Base-by-base conservation (phyloP, 345 rosid species). In the Turnera subulata region DNA sequence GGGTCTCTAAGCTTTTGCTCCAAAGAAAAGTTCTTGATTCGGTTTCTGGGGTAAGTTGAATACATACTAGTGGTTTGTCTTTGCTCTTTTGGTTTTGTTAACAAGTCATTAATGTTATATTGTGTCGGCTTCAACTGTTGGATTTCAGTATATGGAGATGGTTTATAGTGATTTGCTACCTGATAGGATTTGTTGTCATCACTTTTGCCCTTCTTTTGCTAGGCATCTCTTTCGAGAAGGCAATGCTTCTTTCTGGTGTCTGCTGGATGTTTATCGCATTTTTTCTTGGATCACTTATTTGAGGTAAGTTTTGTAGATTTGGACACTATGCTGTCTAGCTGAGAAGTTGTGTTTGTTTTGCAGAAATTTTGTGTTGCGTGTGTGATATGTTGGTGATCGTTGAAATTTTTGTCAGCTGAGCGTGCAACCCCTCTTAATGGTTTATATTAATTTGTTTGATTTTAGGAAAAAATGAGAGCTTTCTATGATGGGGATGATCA, bases 261-360 rank as follows among this genome's bases (percentile, higher is more conserved):
- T 14, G 88, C 88, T 1, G 91, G 87, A 19, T 80, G 85, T 16
- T 60, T 84, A 13, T 84, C 91, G 33, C 91, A 84, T 64, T 84
- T 84, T 63, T 84, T 84, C 66, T 71, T 84, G 11, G 87, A 84
- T 58, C 91, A 84, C 52, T 69, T 84, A 61, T 84, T 84, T 53
- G 91, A 84, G 87, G 91, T 84, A 63, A 47, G 5, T 22, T 49
- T 42, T 50, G 10, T 39, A 17, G n/a, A n/a, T 20, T 21, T 62
- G 13, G 6, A 8, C 12, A 3, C 19, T 46, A n/a, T 25, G 40
- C 9, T 16, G 32, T 25, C 19, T 2, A 18, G 11, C 16, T n/a
- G 11, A n/a, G 21, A 8, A 2, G 4, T 16, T 5, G 39, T 15
- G 13, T n/a, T 29, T 15, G 19, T 13, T 15, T 29, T 51, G 55